These are phyloP conservation scores for Fagopyrum esculentum DNA, from an alignment of 148 eudicot genomes.

Conservation along the genomic window DNA sequence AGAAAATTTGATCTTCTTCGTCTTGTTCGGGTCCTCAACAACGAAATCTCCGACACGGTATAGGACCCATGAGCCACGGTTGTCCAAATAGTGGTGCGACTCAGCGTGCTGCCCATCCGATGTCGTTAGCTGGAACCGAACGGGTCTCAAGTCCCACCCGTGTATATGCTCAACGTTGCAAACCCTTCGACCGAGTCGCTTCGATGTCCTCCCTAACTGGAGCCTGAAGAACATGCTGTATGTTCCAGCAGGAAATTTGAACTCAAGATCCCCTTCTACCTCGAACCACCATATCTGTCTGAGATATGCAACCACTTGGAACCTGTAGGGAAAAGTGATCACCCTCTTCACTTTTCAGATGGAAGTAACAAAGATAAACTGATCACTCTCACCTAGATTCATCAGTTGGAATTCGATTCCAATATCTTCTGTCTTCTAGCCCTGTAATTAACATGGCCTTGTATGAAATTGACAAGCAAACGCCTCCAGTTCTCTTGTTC, in stretches of 20 bases:
- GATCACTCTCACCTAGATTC: constrained; percentile 68
- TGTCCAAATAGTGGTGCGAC: constrained; percentile 40
- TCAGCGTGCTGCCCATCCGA: constrained; percentile 57
- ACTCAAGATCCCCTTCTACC: constrained; percentile 69
- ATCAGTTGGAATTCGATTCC: constrained; percentile 75
- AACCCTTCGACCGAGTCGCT: constrained; percentile 44
- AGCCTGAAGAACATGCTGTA: constrained; percentile 69
- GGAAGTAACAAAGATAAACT: background rate
- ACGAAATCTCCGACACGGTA: constrained; percentile 73
- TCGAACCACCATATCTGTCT: constrained; percentile 94
- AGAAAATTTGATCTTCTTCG: constrained; percentile 56
- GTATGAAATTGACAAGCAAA: constrained; percentile 69
- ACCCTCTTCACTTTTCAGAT: background rate
- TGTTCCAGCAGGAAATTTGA: constrained; percentile 62
- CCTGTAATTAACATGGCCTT: constrained; percentile 76
- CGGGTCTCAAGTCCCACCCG: constrained; percentile 74
- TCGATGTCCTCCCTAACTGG: constrained; percentile 50
- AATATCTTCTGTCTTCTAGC: constrained; percentile 84
- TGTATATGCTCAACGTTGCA: constrained; percentile 54
- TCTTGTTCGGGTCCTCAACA: constrained; percentile 32
- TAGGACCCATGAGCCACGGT: constrained; percentile 50
- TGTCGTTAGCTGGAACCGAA: constrained; percentile 51
- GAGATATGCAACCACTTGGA: constrained; percentile 69
- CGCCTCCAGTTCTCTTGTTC: constrained; percentile 76
- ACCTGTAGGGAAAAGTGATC: constrained; percentile 27